Evolutionary conservation across 371 early-diverging fungal genomes (phyloP).

Genomic region (Cokeromyces recurvatus): DNA sequence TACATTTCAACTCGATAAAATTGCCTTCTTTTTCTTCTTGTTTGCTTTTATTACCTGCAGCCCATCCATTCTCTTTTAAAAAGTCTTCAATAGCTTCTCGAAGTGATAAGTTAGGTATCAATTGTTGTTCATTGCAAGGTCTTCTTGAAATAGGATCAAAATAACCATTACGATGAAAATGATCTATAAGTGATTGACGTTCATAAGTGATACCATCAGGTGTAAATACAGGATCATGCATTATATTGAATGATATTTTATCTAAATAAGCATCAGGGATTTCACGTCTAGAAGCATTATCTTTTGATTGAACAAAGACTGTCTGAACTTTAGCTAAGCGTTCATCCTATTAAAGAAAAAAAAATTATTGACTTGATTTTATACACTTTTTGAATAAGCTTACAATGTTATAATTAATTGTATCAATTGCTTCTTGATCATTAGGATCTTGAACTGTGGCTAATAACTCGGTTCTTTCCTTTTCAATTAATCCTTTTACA

Average conservation of each 20-base stretch:
- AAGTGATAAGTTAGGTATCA: constrained; percentile 70
- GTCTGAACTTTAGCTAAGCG: constrained; percentile 25
- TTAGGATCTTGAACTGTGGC: constrained; percentile 12
- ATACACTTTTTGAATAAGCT: neutral
- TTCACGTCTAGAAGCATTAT: constrained; percentile 42
- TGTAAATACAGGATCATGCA: constrained; percentile 50
- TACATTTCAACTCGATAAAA: too few relatives aligned
- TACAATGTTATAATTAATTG: constrained; percentile 36
- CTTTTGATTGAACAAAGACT: constrained; percentile 48
- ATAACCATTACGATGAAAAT: constrained; percentile 66
- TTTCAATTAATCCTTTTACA: constrained; percentile 53
- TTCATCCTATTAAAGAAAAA: constrained; percentile 26
- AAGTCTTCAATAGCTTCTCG: constrained; percentile 66
- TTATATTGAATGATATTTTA: constrained; percentile 46
- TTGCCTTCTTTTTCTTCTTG: too few relatives aligned
- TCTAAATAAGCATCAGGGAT: constrained; percentile 49
- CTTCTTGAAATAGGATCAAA: constrained; percentile 74
- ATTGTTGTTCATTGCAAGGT: constrained; percentile 57
- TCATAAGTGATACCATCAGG: constrained; percentile 67
- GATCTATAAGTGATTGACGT: constrained; percentile 62
- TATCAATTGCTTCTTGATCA: constrained; percentile 33
- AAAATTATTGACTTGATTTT: neutral
- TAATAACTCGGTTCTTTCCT: constrained; percentile 41
- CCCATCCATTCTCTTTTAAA: constrained; percentile 60
- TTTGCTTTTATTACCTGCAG: constrained; percentile 31